Percentiles rank a stretch among this genome's conserved stretches.
Conservation (phyloP, 371 early-diverging fungal species). For the Rhizomucor pusillus region DNA sequence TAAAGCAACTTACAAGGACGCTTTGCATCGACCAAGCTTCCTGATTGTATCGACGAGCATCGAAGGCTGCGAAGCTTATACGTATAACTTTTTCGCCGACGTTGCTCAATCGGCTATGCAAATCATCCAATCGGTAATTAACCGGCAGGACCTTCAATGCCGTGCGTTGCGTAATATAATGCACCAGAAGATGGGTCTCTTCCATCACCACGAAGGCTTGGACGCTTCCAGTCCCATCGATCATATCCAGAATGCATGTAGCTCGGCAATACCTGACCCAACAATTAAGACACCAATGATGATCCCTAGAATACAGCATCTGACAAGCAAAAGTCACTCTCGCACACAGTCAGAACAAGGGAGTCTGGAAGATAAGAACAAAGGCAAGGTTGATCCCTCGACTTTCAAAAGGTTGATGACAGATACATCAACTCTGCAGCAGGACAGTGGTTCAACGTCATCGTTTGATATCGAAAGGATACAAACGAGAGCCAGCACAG, state of each 20-base stretch:
- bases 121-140: slow-evolving; percentile 20
- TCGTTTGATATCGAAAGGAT: too few relatives aligned
- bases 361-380: too few relatives aligned
- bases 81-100: slow-evolving; percentile 67
- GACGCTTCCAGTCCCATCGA: slow-evolving; percentile 11
- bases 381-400: too few relatives aligned
- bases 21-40: slow-evolving; percentile 46
- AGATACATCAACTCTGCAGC: too few relatives aligned
- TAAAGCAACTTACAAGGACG: slow-evolving; percentile 6
- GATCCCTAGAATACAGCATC: too few relatives aligned
- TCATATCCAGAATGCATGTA: slow-evolving; percentile 1
- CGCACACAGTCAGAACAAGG: too few relatives aligned
- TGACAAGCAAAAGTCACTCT: too few relatives aligned
- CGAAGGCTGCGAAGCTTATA: slow-evolving; percentile 49
- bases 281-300: background rate
- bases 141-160: slow-evolving; percentile 28
- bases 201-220: slow-evolving; percentile 38
- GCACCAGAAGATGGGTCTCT: slow-evolving; percentile 70
- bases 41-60: slow-evolving; percentile 55
- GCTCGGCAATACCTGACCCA: background rate
- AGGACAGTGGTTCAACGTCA: too few relatives aligned
- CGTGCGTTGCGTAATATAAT: slow-evolving; percentile 43
- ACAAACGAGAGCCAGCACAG: too few relatives aligned
- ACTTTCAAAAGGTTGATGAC: too few relatives aligned
- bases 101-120: slow-evolving; percentile 58